A percentile compares a stretch with the other conserved stretches of the same genome.
Evolutionary conservation across 257 asterid genomes (phyloP).

Genomic region (Nicotiana benthamiana): DNA sequence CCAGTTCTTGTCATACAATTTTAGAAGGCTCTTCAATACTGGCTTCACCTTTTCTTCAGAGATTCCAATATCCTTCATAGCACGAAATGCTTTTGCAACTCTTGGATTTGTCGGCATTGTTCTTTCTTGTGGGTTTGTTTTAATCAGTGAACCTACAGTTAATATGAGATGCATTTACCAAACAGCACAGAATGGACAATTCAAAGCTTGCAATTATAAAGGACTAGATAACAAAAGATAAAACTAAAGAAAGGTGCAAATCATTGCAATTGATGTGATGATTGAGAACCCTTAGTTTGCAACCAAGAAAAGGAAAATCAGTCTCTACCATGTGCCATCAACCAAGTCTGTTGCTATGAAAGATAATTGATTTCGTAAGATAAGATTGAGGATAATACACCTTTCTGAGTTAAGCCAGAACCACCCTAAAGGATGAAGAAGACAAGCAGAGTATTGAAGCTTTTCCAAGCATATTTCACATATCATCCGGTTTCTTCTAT

Average conservation of each 20-base stretch:
- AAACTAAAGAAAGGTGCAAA: not conserved
- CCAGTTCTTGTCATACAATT: constrained; percentile 68
- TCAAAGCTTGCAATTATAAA: not conserved
- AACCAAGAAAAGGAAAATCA: not conserved
- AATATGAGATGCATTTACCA: not conserved
- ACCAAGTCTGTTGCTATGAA: not conserved
- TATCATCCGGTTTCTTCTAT: not conserved
- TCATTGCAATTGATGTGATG: not conserved
- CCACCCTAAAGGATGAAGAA: not conserved
- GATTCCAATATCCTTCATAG: constrained; percentile 72
- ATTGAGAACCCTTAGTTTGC: not conserved
- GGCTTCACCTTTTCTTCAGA: constrained; percentile 61
- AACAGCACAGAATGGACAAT: not conserved
- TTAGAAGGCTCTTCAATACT: constrained; percentile 56
- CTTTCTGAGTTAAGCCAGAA: not conserved
- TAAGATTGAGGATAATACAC: not conserved
- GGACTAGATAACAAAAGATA: not conserved
- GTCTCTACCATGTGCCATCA: not conserved
- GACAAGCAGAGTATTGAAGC: not conserved
- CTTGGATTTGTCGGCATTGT: constrained; percentile 40
- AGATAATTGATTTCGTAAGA: not conserved
- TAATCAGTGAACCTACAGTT: constrained; percentile 10
- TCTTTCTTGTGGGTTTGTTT: constrained; percentile 1
- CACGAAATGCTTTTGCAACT: constrained; percentile 49
- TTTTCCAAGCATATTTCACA: not conserved